A percentile compares a stretch with the other conserved stretches of the same genome.
Evolutionary conservation across 2,329 filamentous ascomycete genomes (phyloP).

Genomic region (Aspergillus candidus): DNA sequence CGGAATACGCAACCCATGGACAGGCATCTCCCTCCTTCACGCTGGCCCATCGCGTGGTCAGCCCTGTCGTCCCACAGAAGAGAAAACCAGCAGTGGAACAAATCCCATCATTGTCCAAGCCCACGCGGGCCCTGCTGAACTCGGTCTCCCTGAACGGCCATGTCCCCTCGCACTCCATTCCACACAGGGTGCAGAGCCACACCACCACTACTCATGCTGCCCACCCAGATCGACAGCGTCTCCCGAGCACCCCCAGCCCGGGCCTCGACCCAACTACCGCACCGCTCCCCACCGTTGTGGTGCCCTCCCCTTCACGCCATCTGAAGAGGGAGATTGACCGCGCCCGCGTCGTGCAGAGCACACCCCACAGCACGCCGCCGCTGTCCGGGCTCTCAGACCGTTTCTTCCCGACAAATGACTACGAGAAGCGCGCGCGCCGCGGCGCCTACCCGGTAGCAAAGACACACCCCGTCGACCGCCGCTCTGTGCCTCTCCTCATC

Average conservation of each 20-base stretch:
- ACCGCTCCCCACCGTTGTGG: constrained; percentile 14
- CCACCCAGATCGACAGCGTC: neutral
- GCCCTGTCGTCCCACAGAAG: too few species aligned
- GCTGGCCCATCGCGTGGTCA: too few species aligned
- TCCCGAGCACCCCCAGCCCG: constrained; percentile 6
- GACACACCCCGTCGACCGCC: constrained; percentile 8
- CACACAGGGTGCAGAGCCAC: too few species aligned
- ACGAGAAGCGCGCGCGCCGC: constrained; percentile 13
- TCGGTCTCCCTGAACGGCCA: too few species aligned
- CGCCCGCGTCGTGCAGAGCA: constrained; percentile 1
- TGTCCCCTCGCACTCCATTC: too few species aligned
- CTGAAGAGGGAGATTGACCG: constrained; percentile 12
- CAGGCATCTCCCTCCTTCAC: too few species aligned
- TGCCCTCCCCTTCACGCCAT: constrained; percentile 20
- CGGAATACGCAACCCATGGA: too few species aligned
- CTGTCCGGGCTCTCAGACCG: neutral
- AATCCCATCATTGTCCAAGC: too few species aligned
- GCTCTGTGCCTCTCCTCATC: constrained; percentile 6
- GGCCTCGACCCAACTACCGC: constrained; percentile 1
- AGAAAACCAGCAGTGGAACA: too few species aligned
- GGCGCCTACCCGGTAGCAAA: constrained; percentile 16
- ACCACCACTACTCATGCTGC: neutral
- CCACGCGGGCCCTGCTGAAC: too few species aligned
- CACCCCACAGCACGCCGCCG: neutral
- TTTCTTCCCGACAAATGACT: constrained; percentile 1